A percentile compares a stretch with the other conserved stretches of the same genome.
These are phyloP conservation scores for Sporisorium exsertum DNA, from an alignment of 1,284 basidiomycete genomes.

Conservation along the genomic window DNA sequence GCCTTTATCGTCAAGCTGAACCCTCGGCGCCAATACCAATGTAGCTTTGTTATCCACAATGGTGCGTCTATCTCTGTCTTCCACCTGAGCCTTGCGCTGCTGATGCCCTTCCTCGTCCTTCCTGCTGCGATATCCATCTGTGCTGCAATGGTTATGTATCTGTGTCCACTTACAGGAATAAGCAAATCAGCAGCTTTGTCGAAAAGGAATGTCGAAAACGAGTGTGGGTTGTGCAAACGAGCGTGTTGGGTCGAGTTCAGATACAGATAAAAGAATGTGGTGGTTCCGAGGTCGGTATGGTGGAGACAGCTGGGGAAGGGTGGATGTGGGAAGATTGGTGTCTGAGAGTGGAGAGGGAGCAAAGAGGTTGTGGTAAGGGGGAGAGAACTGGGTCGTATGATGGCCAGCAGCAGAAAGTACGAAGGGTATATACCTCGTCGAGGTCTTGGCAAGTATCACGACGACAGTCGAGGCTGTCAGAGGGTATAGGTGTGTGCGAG, in stretches of 20 bases:
- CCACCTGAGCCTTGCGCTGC: conserved; percentile 4
- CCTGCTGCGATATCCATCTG: too few relatives aligned
- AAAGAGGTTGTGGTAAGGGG: conserved; percentile 16
- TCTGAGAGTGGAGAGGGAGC: conserved; percentile 26
- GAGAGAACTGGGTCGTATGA: conserved; percentile 7
- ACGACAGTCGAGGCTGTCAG: conserved; percentile 21
- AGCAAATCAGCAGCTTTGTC: conserved; percentile 12
- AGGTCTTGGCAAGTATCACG: conserved; percentile 35
- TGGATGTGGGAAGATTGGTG: conserved; percentile 1
- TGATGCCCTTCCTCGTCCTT: conserved; percentile 3
- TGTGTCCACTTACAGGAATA: conserved; percentile 30
- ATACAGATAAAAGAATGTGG: conserved; percentile 40
- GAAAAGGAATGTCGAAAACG: conserved; percentile 8
- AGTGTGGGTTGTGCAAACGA: conserved; percentile 42
- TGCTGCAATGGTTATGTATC: background rate
- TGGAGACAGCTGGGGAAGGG: conserved; percentile 8
- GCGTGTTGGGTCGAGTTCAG: conserved; percentile 30
- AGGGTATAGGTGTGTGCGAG: conserved; percentile 1
- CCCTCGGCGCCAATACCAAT: background rate
- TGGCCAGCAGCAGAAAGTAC: conserved; percentile 6
- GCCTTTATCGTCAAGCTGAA: background rate
- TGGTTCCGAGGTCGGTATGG: conserved; percentile 22
- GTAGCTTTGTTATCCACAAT: background rate
- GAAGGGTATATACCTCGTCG: conserved; percentile 39
- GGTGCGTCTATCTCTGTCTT: background rate